A percentile compares a stretch with the other conserved stretches of the same genome.
These are phyloP conservation scores for Phascolomyces articulosus DNA, from an alignment of 371 early-diverging fungal species.

Conservation along the genomic window DNA sequence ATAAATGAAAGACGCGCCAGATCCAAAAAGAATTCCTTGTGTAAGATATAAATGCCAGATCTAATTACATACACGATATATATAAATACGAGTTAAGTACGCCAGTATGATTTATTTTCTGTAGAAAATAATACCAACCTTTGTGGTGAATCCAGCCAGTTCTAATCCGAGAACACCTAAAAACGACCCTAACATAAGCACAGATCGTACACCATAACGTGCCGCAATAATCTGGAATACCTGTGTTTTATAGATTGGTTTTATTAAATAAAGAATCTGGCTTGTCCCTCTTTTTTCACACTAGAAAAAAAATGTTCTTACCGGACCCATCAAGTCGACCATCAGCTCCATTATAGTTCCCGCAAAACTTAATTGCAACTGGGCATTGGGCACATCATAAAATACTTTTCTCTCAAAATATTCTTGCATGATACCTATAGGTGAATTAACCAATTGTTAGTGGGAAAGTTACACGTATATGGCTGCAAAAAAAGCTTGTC, in stretches of 20 bases:
- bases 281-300: too few relatives aligned
- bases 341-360: conserved; percentile 39
- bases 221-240: conserved; percentile 31
- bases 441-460: too few relatives aligned
- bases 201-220: conserved; percentile 24
- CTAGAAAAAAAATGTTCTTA: too few relatives aligned
- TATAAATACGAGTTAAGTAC: too few relatives aligned
- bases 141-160: conserved; percentile 35
- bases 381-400: conserved; percentile 15
- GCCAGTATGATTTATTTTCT: too few relatives aligned
- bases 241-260: too few relatives aligned
- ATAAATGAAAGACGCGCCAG: conserved; percentile 61
- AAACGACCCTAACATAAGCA: conserved; percentile 28
- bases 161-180: conserved; percentile 32
- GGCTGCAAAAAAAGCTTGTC: too few relatives aligned
- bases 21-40: conserved; percentile 71
- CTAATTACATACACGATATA: background rate
- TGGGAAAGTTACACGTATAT: too few relatives aligned
- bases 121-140: conserved; percentile 19
- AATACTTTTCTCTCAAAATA: conserved; percentile 28
- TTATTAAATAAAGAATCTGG: too few relatives aligned
- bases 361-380: conserved; percentile 40
- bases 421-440: conserved; percentile 31
- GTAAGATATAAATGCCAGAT: conserved; percentile 71
- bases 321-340: conserved; percentile 34